phyloP scores from a whole-genome alignment of 176 grass and related monocot genomes.

The Otatea glauca region DNA sequence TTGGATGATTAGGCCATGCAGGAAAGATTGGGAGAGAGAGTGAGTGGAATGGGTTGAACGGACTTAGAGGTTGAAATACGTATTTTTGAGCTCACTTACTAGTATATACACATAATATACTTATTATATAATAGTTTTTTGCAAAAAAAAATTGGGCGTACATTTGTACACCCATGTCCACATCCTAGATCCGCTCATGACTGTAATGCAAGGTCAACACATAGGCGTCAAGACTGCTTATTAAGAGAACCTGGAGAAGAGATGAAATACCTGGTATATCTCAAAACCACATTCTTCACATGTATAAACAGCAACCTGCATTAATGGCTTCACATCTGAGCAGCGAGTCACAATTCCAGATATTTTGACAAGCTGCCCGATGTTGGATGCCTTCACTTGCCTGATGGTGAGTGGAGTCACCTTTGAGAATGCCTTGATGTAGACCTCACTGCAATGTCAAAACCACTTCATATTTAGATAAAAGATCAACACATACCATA shows the following conservation, averaged over 20 bases:
- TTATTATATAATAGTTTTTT: too few relatives aligned
- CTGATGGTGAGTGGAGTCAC: slow-evolving; percentile 73
- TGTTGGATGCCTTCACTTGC: slow-evolving; percentile 95
- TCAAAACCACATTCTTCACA: slow-evolving; percentile 99
- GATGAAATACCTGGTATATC: slow-evolving; percentile 88
- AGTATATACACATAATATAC: too few relatives aligned
- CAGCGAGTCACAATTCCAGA: slow-evolving; percentile 98
- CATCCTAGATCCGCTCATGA: too few relatives aligned
- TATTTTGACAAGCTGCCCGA: slow-evolving; percentile 99
- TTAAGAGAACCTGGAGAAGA: not conserved
- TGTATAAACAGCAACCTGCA: slow-evolving; percentile 99
- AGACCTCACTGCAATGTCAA: slow-evolving; percentile 79
- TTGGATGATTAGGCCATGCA: too few relatives aligned
- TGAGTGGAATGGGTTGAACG: too few relatives aligned
- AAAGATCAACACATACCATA: not conserved
- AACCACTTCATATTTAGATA: slow-evolving; percentile 31
- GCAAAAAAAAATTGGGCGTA: too few relatives aligned
- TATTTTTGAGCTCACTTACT: too few relatives aligned
- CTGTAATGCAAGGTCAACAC: not conserved
- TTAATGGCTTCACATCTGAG: slow-evolving; percentile 93
- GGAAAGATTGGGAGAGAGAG: too few relatives aligned
- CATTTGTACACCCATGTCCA: too few relatives aligned
- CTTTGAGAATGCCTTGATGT: slow-evolving; percentile 91
- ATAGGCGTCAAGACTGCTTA: not conserved
- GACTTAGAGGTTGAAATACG: too few relatives aligned